These are phyloP conservation scores for Ziziphus jujuba DNA, from an alignment of 306 rosid species.

Conservation along the genomic window DNA sequence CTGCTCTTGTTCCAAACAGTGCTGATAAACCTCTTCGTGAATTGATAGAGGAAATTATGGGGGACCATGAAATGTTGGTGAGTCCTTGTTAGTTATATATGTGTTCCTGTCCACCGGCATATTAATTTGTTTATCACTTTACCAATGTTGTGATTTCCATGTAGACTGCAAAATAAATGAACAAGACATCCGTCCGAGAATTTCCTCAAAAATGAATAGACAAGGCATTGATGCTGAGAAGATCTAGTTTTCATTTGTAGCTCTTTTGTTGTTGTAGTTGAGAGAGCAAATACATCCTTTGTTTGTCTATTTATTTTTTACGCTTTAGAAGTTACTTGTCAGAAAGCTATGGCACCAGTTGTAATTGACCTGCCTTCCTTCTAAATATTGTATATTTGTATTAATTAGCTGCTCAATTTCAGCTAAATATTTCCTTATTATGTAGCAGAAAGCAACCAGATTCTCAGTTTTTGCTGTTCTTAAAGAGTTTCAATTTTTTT, in stretches of 20 bases:
- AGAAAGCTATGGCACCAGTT: no score
- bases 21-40: slow-evolving; percentile 70
- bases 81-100: slow-evolving; percentile 9
- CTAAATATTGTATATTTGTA: no score
- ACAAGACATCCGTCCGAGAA: neutral
- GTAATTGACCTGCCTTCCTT: no score
- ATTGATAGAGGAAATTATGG: slow-evolving; percentile 78
- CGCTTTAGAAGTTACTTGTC: no score
- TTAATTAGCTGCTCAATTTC: no score
- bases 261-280: neutral
- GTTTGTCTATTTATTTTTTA: no score
- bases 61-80: slow-evolving; percentile 85
- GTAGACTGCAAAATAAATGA: slow-evolving; percentile 40
- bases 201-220: neutral
- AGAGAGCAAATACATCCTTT: neutral
- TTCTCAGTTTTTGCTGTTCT: no score
- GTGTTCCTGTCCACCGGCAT: neutral
- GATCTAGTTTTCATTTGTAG: neutral
- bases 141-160: slow-evolving; percentile 1
- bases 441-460: no score
- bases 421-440: no score
- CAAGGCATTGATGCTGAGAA: neutral
- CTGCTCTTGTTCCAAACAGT: slow-evolving; percentile 93
- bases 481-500: no score
- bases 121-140: neutral